Conservation (phyloP, 352 stramenopile species). For the Phytophthora syringae region DNA sequence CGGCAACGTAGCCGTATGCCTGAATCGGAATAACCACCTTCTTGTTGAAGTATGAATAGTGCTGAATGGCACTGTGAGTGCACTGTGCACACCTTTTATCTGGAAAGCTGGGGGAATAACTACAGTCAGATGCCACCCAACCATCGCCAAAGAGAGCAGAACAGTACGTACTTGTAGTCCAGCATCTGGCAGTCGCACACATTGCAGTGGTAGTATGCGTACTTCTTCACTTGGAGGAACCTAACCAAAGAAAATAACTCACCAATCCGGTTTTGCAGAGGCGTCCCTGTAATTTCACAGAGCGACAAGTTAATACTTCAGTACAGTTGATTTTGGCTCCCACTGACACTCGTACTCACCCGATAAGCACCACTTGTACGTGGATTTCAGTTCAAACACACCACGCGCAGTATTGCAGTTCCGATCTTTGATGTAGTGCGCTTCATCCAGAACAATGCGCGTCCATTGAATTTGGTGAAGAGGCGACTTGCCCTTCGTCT, state of each 20-base stretch:
- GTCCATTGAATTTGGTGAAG: slow-evolving; percentile 97
- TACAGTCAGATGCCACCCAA: slow-evolving; percentile 23
- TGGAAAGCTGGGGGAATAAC: slow-evolving; percentile 50
- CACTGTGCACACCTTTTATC: slow-evolving; percentile 92
- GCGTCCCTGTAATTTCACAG: slow-evolving; percentile 67
- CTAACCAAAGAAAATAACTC: slow-evolving; percentile 98
- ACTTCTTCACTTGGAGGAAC: slow-evolving; percentile 97
- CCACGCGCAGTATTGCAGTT: slow-evolving; percentile 95
- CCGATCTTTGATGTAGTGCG: slow-evolving; percentile 95
- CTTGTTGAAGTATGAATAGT: slow-evolving; percentile 99
- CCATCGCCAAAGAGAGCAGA: neutral
- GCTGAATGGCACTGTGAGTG: slow-evolving; percentile 93
- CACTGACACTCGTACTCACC: slow-evolving; percentile 65
- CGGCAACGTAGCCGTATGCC: slow-evolving; percentile 92
- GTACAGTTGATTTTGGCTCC: neutral
- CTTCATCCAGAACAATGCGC: slow-evolving; percentile 97
- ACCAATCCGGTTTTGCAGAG: slow-evolving; percentile 95
- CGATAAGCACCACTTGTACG: slow-evolving; percentile 98
- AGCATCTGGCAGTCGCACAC: slow-evolving; percentile 95
- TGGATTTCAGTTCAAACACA: slow-evolving; percentile 96
- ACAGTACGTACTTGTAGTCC: slow-evolving; percentile 92
- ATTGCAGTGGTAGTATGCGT: slow-evolving; percentile 98
- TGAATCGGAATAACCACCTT: slow-evolving; percentile 99
- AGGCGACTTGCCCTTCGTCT: slow-evolving; percentile 63
- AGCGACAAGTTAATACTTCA: neutral